phyloP scores from a whole-genome alignment of 2,329 filamentous ascomycete genomes.

The Daldinia sp. region DNA sequence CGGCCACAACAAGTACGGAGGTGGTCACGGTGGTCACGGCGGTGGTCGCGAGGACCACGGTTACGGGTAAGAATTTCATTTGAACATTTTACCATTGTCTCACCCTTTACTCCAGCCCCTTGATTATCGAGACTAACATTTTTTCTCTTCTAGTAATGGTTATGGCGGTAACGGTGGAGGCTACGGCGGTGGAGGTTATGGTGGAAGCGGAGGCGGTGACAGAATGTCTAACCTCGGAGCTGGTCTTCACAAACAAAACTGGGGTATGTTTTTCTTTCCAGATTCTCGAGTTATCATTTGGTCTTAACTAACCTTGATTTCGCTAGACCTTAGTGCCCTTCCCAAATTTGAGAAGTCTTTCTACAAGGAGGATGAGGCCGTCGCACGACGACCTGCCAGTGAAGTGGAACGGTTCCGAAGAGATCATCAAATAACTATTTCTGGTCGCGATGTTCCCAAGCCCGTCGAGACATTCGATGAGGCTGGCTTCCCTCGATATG shows the following conservation, averaged over 20 bases:
- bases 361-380: conserved; percentile 93
- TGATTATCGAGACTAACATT: conserved; percentile 56
- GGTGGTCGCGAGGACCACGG: conserved; percentile 59
- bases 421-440: conserved; percentile 84
- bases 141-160: conserved; percentile 61
- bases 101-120: conserved; percentile 15
- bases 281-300: conserved; percentile 17
- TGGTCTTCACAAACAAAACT: conserved; percentile 87
- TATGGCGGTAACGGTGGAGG: conserved; percentile 63
- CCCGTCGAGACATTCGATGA: conserved; percentile 98
- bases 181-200: conserved; percentile 54
- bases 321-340: conserved; percentile 76
- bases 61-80: conserved; percentile 49
- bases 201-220: conserved; percentile 70
- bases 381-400: conserved; percentile 76
- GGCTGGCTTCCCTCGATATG: conserved; percentile 95
- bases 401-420: conserved; percentile 92
- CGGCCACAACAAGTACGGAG: conserved; percentile 42
- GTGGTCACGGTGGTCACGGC: conserved; percentile 39
- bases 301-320: conserved; percentile 43
- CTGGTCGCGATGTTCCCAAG: conserved; percentile 85
- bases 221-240: conserved; percentile 93
- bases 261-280: conserved; percentile 72
- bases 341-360: conserved; percentile 99
- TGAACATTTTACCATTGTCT: not conserved